Conservation (phyloP, 192 early-diverging fungal genomes). For the Chytriomyces hyalinus region DNA sequence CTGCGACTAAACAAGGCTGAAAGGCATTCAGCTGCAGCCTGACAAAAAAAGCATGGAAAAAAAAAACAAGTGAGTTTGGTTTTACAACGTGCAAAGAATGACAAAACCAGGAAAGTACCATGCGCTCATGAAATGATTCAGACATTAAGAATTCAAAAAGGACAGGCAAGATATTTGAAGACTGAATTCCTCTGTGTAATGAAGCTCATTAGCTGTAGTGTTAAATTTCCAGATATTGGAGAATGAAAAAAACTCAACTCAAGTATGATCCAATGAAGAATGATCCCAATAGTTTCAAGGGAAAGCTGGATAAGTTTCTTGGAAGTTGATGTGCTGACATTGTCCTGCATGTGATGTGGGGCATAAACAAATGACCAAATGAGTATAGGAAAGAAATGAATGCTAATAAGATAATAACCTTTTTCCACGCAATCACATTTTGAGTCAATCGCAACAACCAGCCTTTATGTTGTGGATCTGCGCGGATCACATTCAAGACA, state of each 20-base stretch:
- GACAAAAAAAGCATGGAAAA: not conserved
- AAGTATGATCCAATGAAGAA: constrained; percentile 35
- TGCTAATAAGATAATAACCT: not conserved
- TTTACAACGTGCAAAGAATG: no score
- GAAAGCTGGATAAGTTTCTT: constrained; percentile 32
- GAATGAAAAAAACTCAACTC: constrained; percentile 27
- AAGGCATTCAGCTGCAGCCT: constrained; percentile 61
- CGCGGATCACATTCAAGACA: constrained; percentile 53
- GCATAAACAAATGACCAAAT: no score
- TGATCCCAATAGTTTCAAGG: constrained; percentile 47
- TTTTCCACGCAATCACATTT: constrained; percentile 26
- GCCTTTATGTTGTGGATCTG: constrained; percentile 60
- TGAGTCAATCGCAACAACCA: constrained; percentile 57
- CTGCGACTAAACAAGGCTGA: constrained; percentile 47
- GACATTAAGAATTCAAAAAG: constrained; percentile 40
- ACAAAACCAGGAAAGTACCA: not conserved
- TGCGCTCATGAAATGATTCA: constrained; percentile 22
- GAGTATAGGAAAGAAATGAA: not conserved
- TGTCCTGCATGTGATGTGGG: no score
- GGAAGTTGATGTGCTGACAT: not conserved
- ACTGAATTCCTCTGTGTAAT: constrained; percentile 36
- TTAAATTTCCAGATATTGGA: not conserved
- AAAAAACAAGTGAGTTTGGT: no score
- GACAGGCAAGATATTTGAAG: constrained; percentile 24
- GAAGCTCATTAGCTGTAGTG: not conserved